phyloP scores from a whole-genome alignment of 306 rosid species.

The Rubus idaeus region DNA sequence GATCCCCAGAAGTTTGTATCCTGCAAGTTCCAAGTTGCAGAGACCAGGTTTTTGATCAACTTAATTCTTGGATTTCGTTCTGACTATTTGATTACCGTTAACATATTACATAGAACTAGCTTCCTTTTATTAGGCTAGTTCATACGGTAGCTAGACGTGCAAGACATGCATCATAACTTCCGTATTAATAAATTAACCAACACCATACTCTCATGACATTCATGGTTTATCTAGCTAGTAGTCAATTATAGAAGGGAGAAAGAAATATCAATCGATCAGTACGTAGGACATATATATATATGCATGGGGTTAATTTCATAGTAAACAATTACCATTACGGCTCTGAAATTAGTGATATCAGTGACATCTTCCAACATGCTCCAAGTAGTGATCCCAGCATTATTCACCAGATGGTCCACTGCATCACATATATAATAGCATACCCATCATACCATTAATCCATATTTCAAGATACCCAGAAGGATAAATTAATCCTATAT shows the following conservation, averaged over 20 bases:
- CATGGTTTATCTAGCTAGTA: background rate
- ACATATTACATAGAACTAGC: background rate
- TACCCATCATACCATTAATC: background rate
- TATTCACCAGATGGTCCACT: constrained; percentile 83
- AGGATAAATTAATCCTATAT: background rate
- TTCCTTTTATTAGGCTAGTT: background rate
- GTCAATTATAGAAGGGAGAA: background rate
- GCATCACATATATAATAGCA: constrained; percentile 16
- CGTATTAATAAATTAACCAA: background rate
- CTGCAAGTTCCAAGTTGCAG: constrained; percentile 23
- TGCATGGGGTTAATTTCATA: background rate
- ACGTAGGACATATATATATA: background rate
- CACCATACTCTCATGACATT: background rate
- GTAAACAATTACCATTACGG: constrained; percentile 51
- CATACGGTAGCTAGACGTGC: background rate
- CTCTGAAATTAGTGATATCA: constrained; percentile 47
- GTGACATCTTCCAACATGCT: constrained; percentile 48
- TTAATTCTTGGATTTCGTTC: background rate
- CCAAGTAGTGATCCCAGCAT: constrained; percentile 47
- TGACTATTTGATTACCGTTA: background rate
- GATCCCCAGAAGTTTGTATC: constrained; percentile 87
- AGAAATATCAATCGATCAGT: background rate
- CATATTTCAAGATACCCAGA: background rate
- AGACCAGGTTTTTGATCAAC: background rate
- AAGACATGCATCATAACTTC: background rate